Base-by-base conservation (phyloP, 2,329 filamentous ascomycete species). In the Colletotrichum abscissum region DNA sequence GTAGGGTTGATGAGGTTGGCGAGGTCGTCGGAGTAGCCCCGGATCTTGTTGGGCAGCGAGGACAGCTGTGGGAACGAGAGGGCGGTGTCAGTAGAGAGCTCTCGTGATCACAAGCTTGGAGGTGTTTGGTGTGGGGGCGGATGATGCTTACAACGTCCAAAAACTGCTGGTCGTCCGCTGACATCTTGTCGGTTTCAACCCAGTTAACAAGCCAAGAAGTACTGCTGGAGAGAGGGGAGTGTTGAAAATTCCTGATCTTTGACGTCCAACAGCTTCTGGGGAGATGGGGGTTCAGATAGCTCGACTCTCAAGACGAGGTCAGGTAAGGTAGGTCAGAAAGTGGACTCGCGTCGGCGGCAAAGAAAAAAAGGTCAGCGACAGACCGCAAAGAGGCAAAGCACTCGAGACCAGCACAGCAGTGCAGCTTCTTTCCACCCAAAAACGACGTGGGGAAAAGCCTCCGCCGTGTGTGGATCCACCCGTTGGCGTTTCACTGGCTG, bases 1-100 rank as follows among this genome's bases (percentile, higher is more conserved):
- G 95, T 91, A 72, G 89, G 88, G 83, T 98, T 94, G 81, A 97
- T 90, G 76, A 92, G 93, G 76, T 95, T 92, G 80, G 94, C 94
- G 74, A 96, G 88, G 66, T 94, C 89, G 77, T 88, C 87, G 19
- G 93, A 92, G 82, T 95, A 95, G 75, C 87, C 88, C 74, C 89
- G 90, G 80, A 96, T 87, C 78, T 95, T 91, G 83, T 90, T 83
- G 74, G 87, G 85, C 69, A 90, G 82, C 76, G 84, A 86, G 75
- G 87, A 86, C 76, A 91, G 82, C 88, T 91, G 76, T 70, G 62
- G 67, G 42, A 49, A 4, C 1, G 46, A 46, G 66, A n/a, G 22
- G n/a, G 59, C 35, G 64, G 69, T 55, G 67, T 73, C 52, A 75
- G 71, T 54, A 22, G 69, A 42, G 67, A 42, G 67, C 38, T 42